Evolutionary conservation across 768 basidiomycete species (phyloP).

Genomic region (Chalciporus pseudorubinellus): DNA sequence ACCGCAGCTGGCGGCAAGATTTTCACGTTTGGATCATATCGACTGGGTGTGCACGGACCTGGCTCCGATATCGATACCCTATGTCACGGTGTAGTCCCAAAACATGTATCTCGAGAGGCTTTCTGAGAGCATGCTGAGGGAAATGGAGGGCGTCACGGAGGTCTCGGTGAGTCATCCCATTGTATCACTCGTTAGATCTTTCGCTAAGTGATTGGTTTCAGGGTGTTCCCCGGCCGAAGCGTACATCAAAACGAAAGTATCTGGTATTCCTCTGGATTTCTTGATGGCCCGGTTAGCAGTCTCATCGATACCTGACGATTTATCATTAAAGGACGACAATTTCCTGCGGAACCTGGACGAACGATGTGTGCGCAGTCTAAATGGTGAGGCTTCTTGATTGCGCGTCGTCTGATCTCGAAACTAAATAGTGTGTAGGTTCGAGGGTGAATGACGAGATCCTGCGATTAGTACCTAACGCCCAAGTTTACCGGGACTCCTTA

Average conservation of each 20-base stretch:
- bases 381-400: conserved; percentile 48
- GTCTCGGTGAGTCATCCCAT: conserved; percentile 67
- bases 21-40: conserved; percentile 98
- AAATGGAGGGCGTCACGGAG: conserved; percentile 79
- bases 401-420: conserved; percentile 1
- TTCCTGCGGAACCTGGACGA: conserved; percentile 92
- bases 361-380: conserved; percentile 90
- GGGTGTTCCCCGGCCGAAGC: conserved; percentile 98
- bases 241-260: conserved; percentile 88
- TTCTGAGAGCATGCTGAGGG: conserved; percentile 91
- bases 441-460: conserved; percentile 95
- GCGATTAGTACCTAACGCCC: conserved; percentile 89
- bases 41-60: conserved; percentile 95
- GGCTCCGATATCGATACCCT: conserved; percentile 98
- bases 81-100: conserved; percentile 94
- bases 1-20: conserved; percentile 95
- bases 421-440: conserved; percentile 57
- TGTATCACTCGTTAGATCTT: neutral
- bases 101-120: conserved; percentile 93
- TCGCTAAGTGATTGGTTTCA: conserved; percentile 32
- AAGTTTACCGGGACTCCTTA: conserved; percentile 91
- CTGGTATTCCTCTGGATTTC: conserved; percentile 91
- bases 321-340: conserved; percentile 89
- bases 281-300: conserved; percentile 87
- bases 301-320: conserved; percentile 86